Percentiles rank a stretch among this genome's conserved stretches.
Conservation (phyloP, 2,329 filamentous ascomycete species). For the Annulohypoxylon truncatum region DNA sequence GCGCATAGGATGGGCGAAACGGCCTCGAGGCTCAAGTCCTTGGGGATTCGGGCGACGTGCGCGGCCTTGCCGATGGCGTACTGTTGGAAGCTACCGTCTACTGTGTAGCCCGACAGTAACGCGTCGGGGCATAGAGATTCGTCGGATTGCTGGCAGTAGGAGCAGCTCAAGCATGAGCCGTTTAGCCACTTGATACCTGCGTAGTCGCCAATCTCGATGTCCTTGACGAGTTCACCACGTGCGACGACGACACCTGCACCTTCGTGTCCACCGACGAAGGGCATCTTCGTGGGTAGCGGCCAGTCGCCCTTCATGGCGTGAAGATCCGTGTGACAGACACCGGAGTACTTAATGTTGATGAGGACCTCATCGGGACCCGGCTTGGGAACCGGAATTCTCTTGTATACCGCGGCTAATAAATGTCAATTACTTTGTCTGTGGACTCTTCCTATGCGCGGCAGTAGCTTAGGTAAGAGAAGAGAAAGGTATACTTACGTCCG, state of each 20-base stretch:
- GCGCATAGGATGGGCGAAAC: slow-evolving; percentile 86
- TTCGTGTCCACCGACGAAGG: slow-evolving; percentile 84
- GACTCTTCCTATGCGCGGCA: background rate
- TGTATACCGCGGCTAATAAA: slow-evolving; percentile 71
- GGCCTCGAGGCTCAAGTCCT: slow-evolving; percentile 79
- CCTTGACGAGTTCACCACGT: slow-evolving; percentile 78
- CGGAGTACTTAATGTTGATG: slow-evolving; percentile 89
- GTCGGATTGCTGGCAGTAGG: slow-evolving; percentile 83
- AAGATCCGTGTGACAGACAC: slow-evolving; percentile 89
- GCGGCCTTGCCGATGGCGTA: slow-evolving; percentile 89
- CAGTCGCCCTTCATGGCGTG: slow-evolving; percentile 88
- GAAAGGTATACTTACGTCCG: slow-evolving; percentile 67
- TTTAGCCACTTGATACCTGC: slow-evolving; percentile 96
- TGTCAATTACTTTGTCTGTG: slow-evolving; percentile 14
- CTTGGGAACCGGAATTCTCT: slow-evolving; percentile 82
- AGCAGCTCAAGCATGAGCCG: slow-evolving; percentile 83
- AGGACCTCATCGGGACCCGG: slow-evolving; percentile 92
- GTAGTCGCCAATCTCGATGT: slow-evolving; percentile 84
- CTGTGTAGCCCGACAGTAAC: slow-evolving; percentile 87
- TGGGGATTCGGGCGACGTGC: slow-evolving; percentile 84
- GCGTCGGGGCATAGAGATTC: slow-evolving; percentile 85
- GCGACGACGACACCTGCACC: slow-evolving; percentile 87
- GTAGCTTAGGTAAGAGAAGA: background rate
- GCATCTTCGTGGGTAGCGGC: slow-evolving; percentile 84
- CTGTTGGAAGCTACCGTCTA: slow-evolving; percentile 93